Conservation (phyloP, 2,329 filamentous ascomycete genomes). For the Pyricularia pennisetigena region DNA sequence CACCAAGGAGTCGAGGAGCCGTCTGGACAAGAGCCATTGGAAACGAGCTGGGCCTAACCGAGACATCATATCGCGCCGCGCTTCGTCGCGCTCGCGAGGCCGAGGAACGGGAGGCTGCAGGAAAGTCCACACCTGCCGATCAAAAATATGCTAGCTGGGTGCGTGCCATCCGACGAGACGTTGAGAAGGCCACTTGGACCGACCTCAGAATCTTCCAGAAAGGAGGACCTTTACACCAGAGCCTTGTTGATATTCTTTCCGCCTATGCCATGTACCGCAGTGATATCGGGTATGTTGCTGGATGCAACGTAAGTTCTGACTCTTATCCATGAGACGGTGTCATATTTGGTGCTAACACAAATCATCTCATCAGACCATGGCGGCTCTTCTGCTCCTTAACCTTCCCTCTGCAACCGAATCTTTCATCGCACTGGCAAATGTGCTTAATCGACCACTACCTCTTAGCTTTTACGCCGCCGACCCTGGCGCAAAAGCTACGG, state of each 20-base stretch:
- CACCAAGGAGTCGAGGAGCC: constrained; percentile 56
- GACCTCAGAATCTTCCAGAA: constrained; percentile 65
- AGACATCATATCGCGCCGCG: constrained; percentile 60
- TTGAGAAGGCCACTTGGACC: constrained; percentile 53
- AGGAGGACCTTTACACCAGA: constrained; percentile 55
- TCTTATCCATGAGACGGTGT: background rate
- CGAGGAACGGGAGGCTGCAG: constrained; percentile 43
- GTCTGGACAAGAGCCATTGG: constrained; percentile 66
- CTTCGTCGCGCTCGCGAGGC: constrained; percentile 55
- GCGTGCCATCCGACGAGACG: constrained; percentile 53
- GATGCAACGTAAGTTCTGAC: constrained; percentile 56
- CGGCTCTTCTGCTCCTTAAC: constrained; percentile 64
- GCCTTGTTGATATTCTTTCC: constrained; percentile 61
- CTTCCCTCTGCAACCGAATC: constrained; percentile 51
- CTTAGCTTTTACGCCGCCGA: constrained; percentile 69
- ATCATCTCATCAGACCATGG: constrained; percentile 45
- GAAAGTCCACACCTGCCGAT: constrained; percentile 43
- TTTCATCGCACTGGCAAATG: constrained; percentile 65
- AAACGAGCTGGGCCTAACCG: constrained; percentile 60
- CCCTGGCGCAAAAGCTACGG: constrained; percentile 54
- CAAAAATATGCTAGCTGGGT: constrained; percentile 50
- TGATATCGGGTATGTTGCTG: constrained; percentile 68
- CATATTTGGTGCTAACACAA: constrained; percentile 12
- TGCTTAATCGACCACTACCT: constrained; percentile 66
- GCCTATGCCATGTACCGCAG: constrained; percentile 76